These are phyloP conservation scores for Picocystis sp. DNA, from an alignment of 163 green algal genomes.

Conservation along the genomic window DNA sequence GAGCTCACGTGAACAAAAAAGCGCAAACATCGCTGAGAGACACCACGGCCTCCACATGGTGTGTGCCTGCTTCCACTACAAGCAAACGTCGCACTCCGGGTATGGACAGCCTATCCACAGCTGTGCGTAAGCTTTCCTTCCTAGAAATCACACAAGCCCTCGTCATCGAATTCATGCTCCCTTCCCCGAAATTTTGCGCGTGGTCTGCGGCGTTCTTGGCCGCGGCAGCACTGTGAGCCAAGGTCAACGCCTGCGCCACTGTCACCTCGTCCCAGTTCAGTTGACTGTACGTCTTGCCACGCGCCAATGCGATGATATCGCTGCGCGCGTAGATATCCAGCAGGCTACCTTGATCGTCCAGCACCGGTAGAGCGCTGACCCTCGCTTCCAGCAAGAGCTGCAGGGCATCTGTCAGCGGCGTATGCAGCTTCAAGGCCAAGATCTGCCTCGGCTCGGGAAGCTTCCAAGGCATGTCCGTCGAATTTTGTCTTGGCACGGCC, in stretches of 20 bases:
- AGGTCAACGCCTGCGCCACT: constrained; percentile 25
- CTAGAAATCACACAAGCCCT: constrained; percentile 1
- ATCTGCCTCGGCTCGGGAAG: background rate
- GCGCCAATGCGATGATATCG: constrained; percentile 56
- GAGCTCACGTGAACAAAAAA: constrained; percentile 29
- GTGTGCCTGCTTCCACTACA: constrained; percentile 51
- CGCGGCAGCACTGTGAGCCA: background rate
- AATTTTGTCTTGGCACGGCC: constrained; percentile 6
- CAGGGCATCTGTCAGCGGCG: constrained; percentile 50
- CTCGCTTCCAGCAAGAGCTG: constrained; percentile 43
- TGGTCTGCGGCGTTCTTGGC: too few relatives aligned
- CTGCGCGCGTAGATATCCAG: constrained; percentile 77
- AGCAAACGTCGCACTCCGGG: constrained; percentile 66
- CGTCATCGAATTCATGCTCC: too few relatives aligned
- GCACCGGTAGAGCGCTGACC: constrained; percentile 65
- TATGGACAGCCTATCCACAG: constrained; percentile 62
- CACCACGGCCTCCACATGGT: constrained; percentile 59
- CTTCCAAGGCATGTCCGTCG: too few relatives aligned
- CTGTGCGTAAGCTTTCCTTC: constrained; percentile 25
- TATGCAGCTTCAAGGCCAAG: constrained; percentile 30
- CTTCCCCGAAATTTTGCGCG: too few relatives aligned
- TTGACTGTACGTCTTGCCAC: constrained; percentile 55
- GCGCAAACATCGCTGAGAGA: constrained; percentile 65
- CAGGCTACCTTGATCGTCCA: constrained; percentile 33
- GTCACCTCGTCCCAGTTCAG: constrained; percentile 85